Percentiles rank a stretch among this genome's conserved stretches.
Evolutionary conservation across 768 basidiomycete species (phyloP).

Genomic region (Leucocoprinus sp.): DNA sequence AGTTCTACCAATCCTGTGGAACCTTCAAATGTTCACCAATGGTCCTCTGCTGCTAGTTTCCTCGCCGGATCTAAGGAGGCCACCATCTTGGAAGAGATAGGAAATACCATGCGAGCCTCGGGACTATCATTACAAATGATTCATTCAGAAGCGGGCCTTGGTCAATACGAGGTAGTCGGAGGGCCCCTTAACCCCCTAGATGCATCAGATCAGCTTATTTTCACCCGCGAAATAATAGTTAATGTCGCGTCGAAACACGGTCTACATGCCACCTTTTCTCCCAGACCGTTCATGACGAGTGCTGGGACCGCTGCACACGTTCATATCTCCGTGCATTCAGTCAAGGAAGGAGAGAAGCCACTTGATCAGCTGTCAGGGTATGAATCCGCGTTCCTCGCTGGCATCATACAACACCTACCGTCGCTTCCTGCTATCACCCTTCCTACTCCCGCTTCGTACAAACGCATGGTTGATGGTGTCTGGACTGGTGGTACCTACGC

Average conservation of each 20-base stretch:
- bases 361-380: conserved; percentile 28
- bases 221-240: conserved; percentile 59
- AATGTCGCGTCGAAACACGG: conserved; percentile 58
- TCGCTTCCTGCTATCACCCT: conserved; percentile 49
- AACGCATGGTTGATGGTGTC: conserved; percentile 51
- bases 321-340: conserved; percentile 56
- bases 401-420: conserved; percentile 49
- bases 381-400: conserved; percentile 54
- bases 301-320: conserved; percentile 52
- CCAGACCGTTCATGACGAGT: conserved; percentile 34
- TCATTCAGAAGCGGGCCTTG: conserved; percentile 60
- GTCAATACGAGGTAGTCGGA: conserved; percentile 62
- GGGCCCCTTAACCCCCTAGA: conserved; percentile 57
- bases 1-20: conserved; percentile 35
- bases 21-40: conserved; percentile 41
- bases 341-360: conserved; percentile 10
- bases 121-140: conserved; percentile 60
- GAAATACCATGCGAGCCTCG: conserved; percentile 34
- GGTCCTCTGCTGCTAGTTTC: conserved; percentile 30
- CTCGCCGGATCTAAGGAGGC: conserved; percentile 36
- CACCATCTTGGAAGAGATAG: conserved; percentile 50
- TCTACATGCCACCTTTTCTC: conserved; percentile 59
- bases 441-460: conserved; percentile 55
- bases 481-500: conserved; percentile 69
- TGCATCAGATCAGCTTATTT: conserved; percentile 57